Evolutionary conservation across 306 rosid genomes (phyloP), one percentile per base, ranked within the genome.

Genomic region (Acacia acuminata): DNA sequence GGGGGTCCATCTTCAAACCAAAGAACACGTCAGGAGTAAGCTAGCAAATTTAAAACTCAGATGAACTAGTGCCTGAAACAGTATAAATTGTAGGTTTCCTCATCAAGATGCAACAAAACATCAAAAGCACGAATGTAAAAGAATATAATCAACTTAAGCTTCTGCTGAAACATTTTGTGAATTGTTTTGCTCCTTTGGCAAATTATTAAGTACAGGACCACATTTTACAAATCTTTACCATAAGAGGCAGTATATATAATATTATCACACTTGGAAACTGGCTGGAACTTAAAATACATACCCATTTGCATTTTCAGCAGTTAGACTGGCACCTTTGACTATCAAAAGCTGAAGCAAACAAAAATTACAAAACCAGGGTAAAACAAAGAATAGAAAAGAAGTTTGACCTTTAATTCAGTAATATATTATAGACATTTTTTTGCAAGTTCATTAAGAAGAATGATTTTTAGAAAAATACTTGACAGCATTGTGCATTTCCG

Each of bases 401-500:
- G 53, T 84, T 84, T 82, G 79, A 75, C 77, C 76, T 76, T 72
- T 81, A 80, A 48, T 66, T 44, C 44, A 80, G 69, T n/a, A 60
- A 72, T 30, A 42, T 36, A 36, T 36, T 36, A 36, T 73, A 77
- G 19, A 11, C 67, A 56, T 58, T 58, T 58, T 56, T 27, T 63
- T 65, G 56, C 14, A 19, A 24, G 24, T 60, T 81, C 71, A 56
- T 63, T 74, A 14, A 65, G 66, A 58, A 74, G 71, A 53, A 76
- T 36, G 67, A 80, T 72, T 45, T 36, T 47, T 65, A 73, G 61
- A 67, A 61, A 80, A 93, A 63, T 78, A 96, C 99, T 76, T 94
- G 91, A 87, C 99, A 96, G 83, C 97, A 94, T 83, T 96, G 97
- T 42, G 94, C 96, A 94, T 94, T 91, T 81, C 99, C 99, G 70